Evolutionary conservation across 345 rosid genomes (phyloP).

Genomic region (Eucalyptus leucophloia): DNA sequence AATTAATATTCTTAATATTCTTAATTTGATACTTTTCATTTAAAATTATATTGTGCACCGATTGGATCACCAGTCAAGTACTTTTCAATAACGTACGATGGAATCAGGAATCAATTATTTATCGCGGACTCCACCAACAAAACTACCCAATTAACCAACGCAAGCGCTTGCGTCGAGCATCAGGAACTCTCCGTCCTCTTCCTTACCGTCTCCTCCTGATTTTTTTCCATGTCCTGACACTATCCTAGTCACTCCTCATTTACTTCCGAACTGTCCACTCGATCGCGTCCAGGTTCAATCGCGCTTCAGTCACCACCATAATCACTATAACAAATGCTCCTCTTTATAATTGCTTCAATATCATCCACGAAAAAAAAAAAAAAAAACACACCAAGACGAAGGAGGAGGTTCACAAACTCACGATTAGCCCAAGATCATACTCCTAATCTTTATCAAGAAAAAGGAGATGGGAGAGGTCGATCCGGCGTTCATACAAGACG

Average conservation of each 20-base stretch:
- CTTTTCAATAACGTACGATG: not conserved
- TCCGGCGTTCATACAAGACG: conserved; percentile 11
- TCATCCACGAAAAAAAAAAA: not conserved
- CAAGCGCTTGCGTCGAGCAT: not conserved
- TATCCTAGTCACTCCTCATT: not conserved
- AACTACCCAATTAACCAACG: not conserved
- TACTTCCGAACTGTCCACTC: not conserved
- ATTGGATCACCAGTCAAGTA: not conserved
- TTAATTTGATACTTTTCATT: not conserved
- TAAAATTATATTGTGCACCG: too few species aligned
- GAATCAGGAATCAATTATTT: not conserved
- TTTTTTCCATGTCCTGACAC: not conserved
- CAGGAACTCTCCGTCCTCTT: not conserved
- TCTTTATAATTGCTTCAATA: not conserved
- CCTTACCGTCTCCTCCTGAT: not conserved
- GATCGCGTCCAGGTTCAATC: not conserved
- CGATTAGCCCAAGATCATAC: not conserved
- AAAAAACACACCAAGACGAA: not conserved
- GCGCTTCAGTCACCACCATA: not conserved
- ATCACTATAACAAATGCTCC: not conserved
- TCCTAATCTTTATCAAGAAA: not conserved
- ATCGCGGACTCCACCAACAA: not conserved
- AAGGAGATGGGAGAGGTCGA: not conserved
- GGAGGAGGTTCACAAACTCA: not conserved
- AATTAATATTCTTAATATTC: too few species aligned